Evolutionary conservation across 2,329 filamentous ascomycete species (phyloP).

Genomic region (Whalleya microplaca): DNA sequence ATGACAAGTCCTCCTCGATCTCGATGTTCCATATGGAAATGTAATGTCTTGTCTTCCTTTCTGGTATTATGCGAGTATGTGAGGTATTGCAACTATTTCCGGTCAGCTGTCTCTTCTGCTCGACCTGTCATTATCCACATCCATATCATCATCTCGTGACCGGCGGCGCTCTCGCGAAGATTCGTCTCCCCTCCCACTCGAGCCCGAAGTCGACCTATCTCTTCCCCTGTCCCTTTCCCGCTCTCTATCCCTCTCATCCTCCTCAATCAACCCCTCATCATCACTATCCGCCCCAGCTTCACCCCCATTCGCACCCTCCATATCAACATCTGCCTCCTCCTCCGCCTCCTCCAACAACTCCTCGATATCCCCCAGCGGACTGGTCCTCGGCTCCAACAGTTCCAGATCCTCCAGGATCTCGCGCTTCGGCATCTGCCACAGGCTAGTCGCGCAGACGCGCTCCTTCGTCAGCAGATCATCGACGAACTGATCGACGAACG

Average conservation of each 20-base stretch:
- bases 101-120: slow-evolving; percentile 23
- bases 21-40: neutral
- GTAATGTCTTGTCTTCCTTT: neutral
- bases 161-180: slow-evolving; percentile 30
- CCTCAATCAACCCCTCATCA: slow-evolving; percentile 19
- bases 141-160: slow-evolving; percentile 42
- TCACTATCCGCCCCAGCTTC: slow-evolving; percentile 19
- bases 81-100: neutral
- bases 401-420: slow-evolving; percentile 88
- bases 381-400: slow-evolving; percentile 81
- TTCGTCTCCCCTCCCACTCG: slow-evolving; percentile 20
- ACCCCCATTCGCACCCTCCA: slow-evolving; percentile 22
- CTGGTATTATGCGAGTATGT: neutral
- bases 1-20: neutral
- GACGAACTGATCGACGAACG: slow-evolving; percentile 88
- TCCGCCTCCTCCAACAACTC: slow-evolving; percentile 67
- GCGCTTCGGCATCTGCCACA: slow-evolving; percentile 88
- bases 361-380: slow-evolving; percentile 80
- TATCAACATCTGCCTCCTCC: slow-evolving; percentile 34
- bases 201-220: slow-evolving; percentile 25
- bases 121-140: slow-evolving; percentile 41
- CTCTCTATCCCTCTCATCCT: slow-evolving; percentile 12
- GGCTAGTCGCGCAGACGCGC: slow-evolving; percentile 84
- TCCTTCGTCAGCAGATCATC: slow-evolving; percentile 90
- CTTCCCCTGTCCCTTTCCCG: slow-evolving; percentile 18